Evolutionary conservation across 2,329 filamentous ascomycete species (phyloP), one percentile per base, ranked within the genome.

Genomic region (Cyphellophora attinorum): DNA sequence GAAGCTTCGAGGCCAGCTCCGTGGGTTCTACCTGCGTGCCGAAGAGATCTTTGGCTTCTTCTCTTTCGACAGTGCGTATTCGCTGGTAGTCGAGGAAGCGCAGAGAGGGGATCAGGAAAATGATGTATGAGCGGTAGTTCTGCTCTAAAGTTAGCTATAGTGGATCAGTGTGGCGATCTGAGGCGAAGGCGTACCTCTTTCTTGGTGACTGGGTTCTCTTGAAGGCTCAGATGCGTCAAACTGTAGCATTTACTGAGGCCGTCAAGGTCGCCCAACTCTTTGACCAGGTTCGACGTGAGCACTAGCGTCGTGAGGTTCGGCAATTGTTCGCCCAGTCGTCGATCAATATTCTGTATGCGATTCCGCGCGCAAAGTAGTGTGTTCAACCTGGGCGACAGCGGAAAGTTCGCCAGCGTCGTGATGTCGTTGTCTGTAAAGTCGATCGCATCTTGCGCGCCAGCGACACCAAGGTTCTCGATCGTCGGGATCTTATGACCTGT

Each of bases 371-470:
- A 75, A 31, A 98, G 77, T 27, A 98, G 74, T 13, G 85, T 93
- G 50, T 77, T 82, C 51, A 96, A 70, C 49, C 91, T 82, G 29
- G 85, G 88, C 37, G 83, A 89, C 33, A 93, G 76, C 3, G 91
- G 91, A 58, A 98, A 94, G 65, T 95, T 95, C 47, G 79, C 81
- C 45, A 98, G 74, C 32, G 81, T 70, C 50, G 84, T 77, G 54
- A 98, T 89, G 62, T 95, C 88, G 61, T 98, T 98, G 70, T 98
- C 91, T 61, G 91, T 96, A 53, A 98, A 80, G 66, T 98, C 91
- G 70, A 98, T 93, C 47, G 85, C 79, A 68, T 96, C 91, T 31
- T 48, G 73, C 93, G 86, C 51, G 88, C 85, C 85, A 51, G 91
- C 89, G 56, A 86, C 84, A 69, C 91, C 91, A 65, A 98, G 65